Base-by-base conservation (phyloP, 1,139 yeast genomes). In the Yamadazyma sp. region DNA sequence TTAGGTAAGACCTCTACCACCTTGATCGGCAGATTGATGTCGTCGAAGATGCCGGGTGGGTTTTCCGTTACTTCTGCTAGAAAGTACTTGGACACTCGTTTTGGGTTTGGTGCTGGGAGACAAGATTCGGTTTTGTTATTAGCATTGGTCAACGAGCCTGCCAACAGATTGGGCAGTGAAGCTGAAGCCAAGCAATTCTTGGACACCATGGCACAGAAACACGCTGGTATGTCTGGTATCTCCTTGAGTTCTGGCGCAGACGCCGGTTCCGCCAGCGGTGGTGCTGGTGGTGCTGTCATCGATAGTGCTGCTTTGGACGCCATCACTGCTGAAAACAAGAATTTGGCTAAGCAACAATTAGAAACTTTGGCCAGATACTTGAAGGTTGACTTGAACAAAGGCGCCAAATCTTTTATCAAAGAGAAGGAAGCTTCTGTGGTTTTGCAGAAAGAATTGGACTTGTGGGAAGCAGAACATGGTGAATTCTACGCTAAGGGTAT, bases 41-140 rank as follows among this genome's bases (percentile, higher is more conserved):
- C 98, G 14, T 85, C 97, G 28, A 92, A 92, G 74, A 92, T 92
- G 98, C 98, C 98, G 43, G 98, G 98, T 77, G 98, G 98, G 23
- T 92, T 91, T 70, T 85, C 95, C 43, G 84, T 89, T 55, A 85
- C 97, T 47, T 70, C 77, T 49, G 95, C 96, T 39, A 85, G 97
- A 75, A 88, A 88, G 64, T 87, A 92, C 68, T 78, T 92, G 62
- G 91, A 86, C 68, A 64, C 91, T 32, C 81, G 92, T 64, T 92
- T 83, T 83, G 98, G 98, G 48, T 77, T 92, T 56, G 95, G 87
- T 48, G 48, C 86, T 35, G 97, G 97, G 53, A 85, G 98, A 74
- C 98, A 91, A 71, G 98, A 92, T 62, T 77, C 95, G 38, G 88
- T 83, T 36, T 75, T 92, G 59, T 75, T 92, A 56, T 60, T 82